Evolutionary conservation across 2,329 filamentous ascomycete genomes (phyloP), one percentile per base, ranked within the genome.

Genomic region (Colletotrichum gloeosporioides): DNA sequence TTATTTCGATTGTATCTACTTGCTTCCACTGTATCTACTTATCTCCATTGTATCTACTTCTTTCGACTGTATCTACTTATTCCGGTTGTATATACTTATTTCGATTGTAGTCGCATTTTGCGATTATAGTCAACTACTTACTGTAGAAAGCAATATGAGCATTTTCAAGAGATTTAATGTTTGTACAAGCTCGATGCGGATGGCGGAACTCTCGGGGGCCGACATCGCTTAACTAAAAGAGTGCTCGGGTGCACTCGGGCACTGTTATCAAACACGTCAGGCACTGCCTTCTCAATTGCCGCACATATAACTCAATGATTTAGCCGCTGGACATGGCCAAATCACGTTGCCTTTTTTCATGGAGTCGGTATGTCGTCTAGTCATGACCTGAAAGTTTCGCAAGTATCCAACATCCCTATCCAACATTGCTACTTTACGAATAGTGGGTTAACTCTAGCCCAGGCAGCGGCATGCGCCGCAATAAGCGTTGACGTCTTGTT

Each of bases 401-500:
- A 66, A 27, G 64, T 53, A 53, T n/a, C 27, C 44, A 53, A 13
- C 18, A 53, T 59, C 15, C 55, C 4, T 31, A 59, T 9, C 44
- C 6, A 22, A 53, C 15, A 29, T 7, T 15, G 27, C 55, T 59
- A 22, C 16, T 1, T 2, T 18, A n/a, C 8, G 25, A 32, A 53
- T 4, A 8, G 34, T 4, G 9, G 18, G 27, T 32, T 67, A 27
- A 72, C 25, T 15, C 18, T 29, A 53, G 16, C 44, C n/a, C 13
- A 73, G 71, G 66, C 71, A 4, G 71, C 55, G 8, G 71, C 66
- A 27, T 61, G 44, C 18, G 76, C 78, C 12, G 71, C 77, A 15
- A 16, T 79, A 44, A 61, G 61, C 31, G 62, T 68, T 0, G 78
- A 79, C 22, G 22, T 79, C 22, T 15, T 75, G 3, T n/a, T 78